Evolutionary conservation across 1,139 yeast genomes (phyloP).

Genomic region (Taphrina populina): DNA sequence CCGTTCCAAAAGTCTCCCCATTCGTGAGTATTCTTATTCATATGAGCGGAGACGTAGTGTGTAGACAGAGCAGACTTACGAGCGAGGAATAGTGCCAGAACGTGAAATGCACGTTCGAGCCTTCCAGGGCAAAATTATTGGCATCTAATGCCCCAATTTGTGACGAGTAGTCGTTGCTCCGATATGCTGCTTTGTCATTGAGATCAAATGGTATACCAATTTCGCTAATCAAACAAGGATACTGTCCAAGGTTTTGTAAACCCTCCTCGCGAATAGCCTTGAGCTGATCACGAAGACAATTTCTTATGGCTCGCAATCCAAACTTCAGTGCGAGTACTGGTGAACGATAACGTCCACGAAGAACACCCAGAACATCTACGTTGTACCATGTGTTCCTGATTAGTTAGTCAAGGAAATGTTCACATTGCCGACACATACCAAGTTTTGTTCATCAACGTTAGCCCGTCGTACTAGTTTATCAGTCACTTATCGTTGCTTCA

Average conservation of each 20-base stretch:
- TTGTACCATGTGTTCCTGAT: conserved; percentile 48
- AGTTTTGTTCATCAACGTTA: conserved; percentile 83
- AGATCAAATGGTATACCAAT: conserved; percentile 98
- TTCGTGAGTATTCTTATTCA: conserved; percentile 58
- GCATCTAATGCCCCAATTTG: conserved; percentile 88
- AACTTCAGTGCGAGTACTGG: conserved; percentile 76
- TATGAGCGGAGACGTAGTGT: too few species aligned
- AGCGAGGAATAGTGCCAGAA: conserved; percentile 79
- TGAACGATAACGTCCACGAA: conserved; percentile 70
- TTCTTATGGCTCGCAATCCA: conserved; percentile 62
- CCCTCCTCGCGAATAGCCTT: conserved; percentile 64
- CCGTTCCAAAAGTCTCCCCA: conserved; percentile 93
- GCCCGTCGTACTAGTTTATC: conserved; percentile 66
- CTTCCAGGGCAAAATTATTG: conserved; percentile 71
- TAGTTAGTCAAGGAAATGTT: not conserved
- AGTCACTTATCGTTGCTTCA: not conserved
- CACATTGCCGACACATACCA: conserved; percentile 50
- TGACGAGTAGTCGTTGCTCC: conserved; percentile 61
- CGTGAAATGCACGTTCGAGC: conserved; percentile 66
- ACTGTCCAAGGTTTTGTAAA: conserved; percentile 43
- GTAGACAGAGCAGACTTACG: conserved; percentile 11
- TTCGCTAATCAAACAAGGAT: conserved; percentile 70
- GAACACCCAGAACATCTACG: conserved; percentile 87
- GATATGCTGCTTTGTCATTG: conserved; percentile 72
- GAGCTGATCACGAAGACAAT: conserved; percentile 67